Percentiles rank a stretch among this genome's conserved stretches.
Evolutionary conservation across 2,329 filamentous ascomycete species (phyloP).

Genomic region (Cordyceps cicadae): DNA sequence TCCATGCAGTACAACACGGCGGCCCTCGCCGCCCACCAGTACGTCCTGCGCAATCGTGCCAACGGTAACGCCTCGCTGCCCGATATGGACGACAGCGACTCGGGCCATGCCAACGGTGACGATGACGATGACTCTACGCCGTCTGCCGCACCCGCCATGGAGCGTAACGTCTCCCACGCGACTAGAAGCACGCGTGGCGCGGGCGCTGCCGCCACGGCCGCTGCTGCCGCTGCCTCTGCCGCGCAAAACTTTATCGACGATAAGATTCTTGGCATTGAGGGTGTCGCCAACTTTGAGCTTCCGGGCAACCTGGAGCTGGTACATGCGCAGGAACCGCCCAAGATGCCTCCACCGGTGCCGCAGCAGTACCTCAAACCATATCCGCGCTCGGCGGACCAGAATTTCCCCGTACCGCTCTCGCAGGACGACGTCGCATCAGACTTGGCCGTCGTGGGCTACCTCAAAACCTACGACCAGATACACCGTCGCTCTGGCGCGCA

Average conservation of each 20-base stretch:
- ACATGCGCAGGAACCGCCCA: conserved; percentile 45
- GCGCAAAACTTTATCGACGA: conserved; percentile 50
- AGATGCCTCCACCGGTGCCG: conserved; percentile 49
- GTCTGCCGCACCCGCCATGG: conserved; percentile 47
- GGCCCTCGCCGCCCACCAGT: conserved; percentile 53
- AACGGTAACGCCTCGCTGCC: conserved; percentile 43
- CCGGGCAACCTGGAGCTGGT: conserved; percentile 51
- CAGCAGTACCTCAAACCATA: conserved; percentile 53
- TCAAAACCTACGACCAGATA: conserved; percentile 46
- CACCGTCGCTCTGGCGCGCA: conserved; percentile 48
- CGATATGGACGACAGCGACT: conserved; percentile 44
- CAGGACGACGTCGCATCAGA: conserved; percentile 47
- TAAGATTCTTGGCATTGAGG: conserved; percentile 51
- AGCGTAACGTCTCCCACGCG: conserved; percentile 55
- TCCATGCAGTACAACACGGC: conserved; percentile 57
- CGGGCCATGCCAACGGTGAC: conserved; percentile 40
- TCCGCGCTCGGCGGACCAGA: conserved; percentile 45
- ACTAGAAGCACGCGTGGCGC: conserved; percentile 54
- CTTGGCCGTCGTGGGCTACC: conserved; percentile 49
- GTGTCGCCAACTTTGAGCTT: conserved; percentile 50
- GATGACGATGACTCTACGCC: conserved; percentile 38
- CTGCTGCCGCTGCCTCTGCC: background rate
- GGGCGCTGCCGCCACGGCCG: conserved; percentile 1
- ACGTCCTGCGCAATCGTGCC: conserved; percentile 49
- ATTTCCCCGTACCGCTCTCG: conserved; percentile 43